Base-by-base conservation (phyloP, 257 asterid genomes). In the Solanum chiquidenum region DNA sequence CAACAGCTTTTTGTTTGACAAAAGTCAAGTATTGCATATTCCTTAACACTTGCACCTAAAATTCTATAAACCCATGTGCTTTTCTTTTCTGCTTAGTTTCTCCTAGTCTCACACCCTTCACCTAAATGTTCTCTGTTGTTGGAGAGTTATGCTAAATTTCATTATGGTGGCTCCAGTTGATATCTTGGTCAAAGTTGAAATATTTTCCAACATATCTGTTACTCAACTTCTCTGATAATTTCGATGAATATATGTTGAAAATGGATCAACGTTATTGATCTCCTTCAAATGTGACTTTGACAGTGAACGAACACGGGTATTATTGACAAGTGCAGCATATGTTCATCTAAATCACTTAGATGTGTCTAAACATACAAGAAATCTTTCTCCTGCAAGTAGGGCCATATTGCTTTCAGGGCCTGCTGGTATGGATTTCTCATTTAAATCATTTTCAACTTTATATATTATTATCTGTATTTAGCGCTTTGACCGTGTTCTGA, bases 381-480 rank as follows among this genome's bases (percentile, higher is more conserved):
- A 94, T 90, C 99, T 97, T 68, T 93, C 99, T 86, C 98, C 99
- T 20, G 98, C 98, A 40, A 97, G 99, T 87, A 92, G 99, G 90
- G 91, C 99, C 77, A 95, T 97, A 89, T 88, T 97, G 92, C 95
- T 97, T 33, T 94, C 98, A 2, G 99, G 99, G 76, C 98, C 98
- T 29, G 95, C 98, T 82, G 99, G 99, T 95, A 90, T 86, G 93
- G 52, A 13, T 72, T 82, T 25, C 7, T 14, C 88, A 12, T 46
- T 31, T 75, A 71, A 46, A 72, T 20, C 83, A 12, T 44, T 29
- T 42, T 44, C 62, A 86, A 73, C 75, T 73, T 73, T 38, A 18
- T 25, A 13, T 34, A 42, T 33, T 35, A 14, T 16, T 77, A 62
- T 73, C 16, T 11, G 35, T 27, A 64, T 68, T 64, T 55, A 44